Evolutionary conservation across 2,329 filamentous ascomycete genomes (phyloP).

Genomic region (Nemania serpens): DNA sequence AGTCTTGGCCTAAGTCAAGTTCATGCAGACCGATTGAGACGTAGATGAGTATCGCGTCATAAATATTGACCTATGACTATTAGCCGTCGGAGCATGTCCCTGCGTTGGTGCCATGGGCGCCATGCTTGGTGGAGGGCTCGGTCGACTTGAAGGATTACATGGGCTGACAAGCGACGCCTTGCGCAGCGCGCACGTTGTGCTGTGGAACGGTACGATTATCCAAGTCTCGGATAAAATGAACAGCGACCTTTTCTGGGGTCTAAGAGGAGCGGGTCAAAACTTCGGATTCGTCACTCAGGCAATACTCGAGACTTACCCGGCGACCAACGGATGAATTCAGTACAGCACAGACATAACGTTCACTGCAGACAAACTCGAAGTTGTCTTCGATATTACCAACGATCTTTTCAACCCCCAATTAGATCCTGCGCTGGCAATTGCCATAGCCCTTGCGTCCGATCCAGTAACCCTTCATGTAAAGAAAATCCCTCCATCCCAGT

Average conservation of each 20-base stretch:
- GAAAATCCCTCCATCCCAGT: too few relatives aligned
- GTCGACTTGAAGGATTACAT: background rate
- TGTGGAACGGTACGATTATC: background rate
- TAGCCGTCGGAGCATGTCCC: background rate
- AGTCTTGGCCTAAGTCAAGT: too few relatives aligned
- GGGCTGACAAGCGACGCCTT: background rate
- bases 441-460: background rate
- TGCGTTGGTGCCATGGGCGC: background rate
- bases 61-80: too few relatives aligned
- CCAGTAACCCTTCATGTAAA: background rate
- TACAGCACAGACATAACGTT: background rate
- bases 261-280: constrained; percentile 1
- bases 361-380: too few relatives aligned
- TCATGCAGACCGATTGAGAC: too few relatives aligned
- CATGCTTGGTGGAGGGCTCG: background rate
- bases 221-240: background rate
- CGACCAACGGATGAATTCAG: background rate
- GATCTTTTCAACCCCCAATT: too few relatives aligned
- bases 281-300: background rate
- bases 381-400: background rate
- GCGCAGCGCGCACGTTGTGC: background rate
- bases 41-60: too few relatives aligned
- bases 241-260: background rate
- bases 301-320: background rate
- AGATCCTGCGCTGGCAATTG: background rate